Percentiles rank a stretch among this genome's conserved stretches.
Evolutionary conservation across 2,329 filamentous ascomycete species (phyloP).

Genomic region (Gliomastix tumulicola): DNA sequence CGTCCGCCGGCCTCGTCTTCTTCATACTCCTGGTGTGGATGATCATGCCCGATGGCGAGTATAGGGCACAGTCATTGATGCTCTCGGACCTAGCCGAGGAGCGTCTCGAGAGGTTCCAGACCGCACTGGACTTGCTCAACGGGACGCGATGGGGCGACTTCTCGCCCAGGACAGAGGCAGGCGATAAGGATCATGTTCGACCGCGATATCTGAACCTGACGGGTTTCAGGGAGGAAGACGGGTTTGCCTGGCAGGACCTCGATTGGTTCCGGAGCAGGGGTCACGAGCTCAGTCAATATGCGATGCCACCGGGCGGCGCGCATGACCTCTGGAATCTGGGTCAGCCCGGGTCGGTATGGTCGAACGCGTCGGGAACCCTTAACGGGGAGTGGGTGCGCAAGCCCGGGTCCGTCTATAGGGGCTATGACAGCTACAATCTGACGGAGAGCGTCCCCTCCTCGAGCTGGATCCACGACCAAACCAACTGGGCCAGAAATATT

Average conservation of each 20-base stretch:
- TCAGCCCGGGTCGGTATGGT: conserved; percentile 51
- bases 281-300: conserved; percentile 51
- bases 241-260: conserved; percentile 72
- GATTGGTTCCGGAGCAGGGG: conserved; percentile 58
- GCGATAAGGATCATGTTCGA: conserved; percentile 11
- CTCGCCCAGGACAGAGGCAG: conserved; percentile 24
- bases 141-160: conserved; percentile 55
- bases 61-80: conserved; percentile 20
- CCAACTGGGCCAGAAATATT: conserved; percentile 71
- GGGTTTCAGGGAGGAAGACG: conserved; percentile 68
- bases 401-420: conserved; percentile 37
- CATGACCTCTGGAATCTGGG: conserved; percentile 30
- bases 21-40: conserved; percentile 29
- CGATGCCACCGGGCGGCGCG: conserved; percentile 32
- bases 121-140: conserved; percentile 47
- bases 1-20: conserved; percentile 21
- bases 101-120: conserved; percentile 43
- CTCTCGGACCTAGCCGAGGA: conserved; percentile 28
- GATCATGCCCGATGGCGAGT: conserved; percentile 26
- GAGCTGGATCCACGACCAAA: conserved; percentile 52
- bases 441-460: conserved; percentile 57
- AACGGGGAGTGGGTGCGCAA: conserved; percentile 68
- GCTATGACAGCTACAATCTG: conserved; percentile 51
- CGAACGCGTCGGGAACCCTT: conserved; percentile 71
- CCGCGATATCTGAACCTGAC: conserved; percentile 65